Base-by-base conservation (phyloP, 75 land plant species). In the Pinus tabuliformis region DNA sequence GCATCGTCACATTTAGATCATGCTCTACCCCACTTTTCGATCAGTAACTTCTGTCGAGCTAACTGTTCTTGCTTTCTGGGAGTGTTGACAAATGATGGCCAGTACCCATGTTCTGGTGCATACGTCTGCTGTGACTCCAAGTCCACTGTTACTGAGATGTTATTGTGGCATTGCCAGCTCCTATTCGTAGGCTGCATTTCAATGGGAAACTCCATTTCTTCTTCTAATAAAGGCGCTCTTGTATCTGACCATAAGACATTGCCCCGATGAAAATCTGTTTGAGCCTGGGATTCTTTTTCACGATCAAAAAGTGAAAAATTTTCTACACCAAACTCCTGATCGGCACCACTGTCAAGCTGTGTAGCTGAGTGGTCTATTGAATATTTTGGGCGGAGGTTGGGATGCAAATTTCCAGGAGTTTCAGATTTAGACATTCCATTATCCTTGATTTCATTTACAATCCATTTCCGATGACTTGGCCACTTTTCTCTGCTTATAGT, bases 11-110 rank as follows among this genome's bases (percentile, higher is more conserved):
- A 68, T 37, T 68, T 6, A 21, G 52, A 68, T 68, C 52, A 68
- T 39, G 71, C 71, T 68, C 22, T 68, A 68, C 71, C 71, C 71
- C 71, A 68, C 52, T 68, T 68, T 68, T 68, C 71, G 11, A 68
- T 68, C 17, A 68, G 71, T 37, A 68, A 52, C 49, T 68, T 42
- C 71, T 68, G 71, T 42, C 3, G 71, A 18, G 71, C 42, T 68
- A 36, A 20, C 71, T 68, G 71, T 42, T 68, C 49, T 42, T 68
- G 71, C 52, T 68, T 65, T 16, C 8, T 68, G 20, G 71, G 18
- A 42, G 71, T 39, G 71, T 42, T 42, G 9, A 68, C 71, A 68
- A 68, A 68, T 18, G 71, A 68, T 68, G 71, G 71, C 71, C 71
- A 68, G 39, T 68, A 68, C 7, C 71, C 71, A 68, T 68, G 49